Conservation (phyloP, 305 asterid species). For the Fraxinus latifolia region DNA sequence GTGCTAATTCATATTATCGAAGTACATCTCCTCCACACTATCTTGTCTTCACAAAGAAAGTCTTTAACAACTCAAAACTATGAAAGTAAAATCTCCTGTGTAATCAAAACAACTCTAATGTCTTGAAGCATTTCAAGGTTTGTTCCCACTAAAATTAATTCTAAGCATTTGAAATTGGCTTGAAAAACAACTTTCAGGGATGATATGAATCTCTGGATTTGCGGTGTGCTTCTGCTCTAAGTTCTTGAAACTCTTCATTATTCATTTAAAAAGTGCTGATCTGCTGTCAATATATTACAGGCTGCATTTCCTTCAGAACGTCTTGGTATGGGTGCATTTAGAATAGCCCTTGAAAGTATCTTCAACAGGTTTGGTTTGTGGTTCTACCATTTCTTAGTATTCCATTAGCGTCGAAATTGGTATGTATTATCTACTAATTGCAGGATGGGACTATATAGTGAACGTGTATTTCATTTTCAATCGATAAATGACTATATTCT, state of each 20-base stretch:
- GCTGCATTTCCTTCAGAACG: slow-evolving; percentile 68
- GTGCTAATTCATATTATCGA: background rate
- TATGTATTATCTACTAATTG: background rate
- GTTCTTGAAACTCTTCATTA: slow-evolving; percentile 8
- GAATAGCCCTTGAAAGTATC: slow-evolving; percentile 62
- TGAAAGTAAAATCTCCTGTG: background rate
- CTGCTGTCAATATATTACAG: slow-evolving; percentile 27
- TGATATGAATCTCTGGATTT: background rate
- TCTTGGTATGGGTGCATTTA: slow-evolving; percentile 68
- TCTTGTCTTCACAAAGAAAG: background rate
- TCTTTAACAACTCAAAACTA: background rate
- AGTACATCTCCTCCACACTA: background rate
- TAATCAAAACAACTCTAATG: background rate
- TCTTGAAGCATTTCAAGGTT: background rate
- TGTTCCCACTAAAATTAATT: background rate
- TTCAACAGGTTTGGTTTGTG: slow-evolving; percentile 45
- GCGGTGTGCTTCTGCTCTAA: background rate
- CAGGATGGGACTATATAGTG: slow-evolving; percentile 1
- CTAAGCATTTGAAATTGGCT: background rate
- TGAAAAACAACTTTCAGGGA: background rate
- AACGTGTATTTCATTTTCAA: background rate
- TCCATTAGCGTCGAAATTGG: background rate
- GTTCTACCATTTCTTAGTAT: background rate
- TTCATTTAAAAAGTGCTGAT: slow-evolving; percentile 10
- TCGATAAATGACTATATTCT: background rate